phyloP scores from a whole-genome alignment of 768 basidiomycete genomes.

The Trametes coccinea region DNA sequence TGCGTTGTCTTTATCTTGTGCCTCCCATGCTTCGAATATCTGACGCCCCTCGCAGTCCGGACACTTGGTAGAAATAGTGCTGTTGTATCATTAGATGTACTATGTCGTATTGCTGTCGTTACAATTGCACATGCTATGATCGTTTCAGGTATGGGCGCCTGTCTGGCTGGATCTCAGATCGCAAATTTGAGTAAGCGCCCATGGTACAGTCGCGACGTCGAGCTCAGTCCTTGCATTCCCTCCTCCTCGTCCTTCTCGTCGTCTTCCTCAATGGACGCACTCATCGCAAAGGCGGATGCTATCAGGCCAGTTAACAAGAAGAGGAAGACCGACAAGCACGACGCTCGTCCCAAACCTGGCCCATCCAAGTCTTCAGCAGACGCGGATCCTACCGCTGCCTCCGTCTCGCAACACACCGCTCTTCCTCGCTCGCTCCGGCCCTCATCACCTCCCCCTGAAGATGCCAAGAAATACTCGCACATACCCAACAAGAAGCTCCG shows the following conservation, averaged over 20 bases:
- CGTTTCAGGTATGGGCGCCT: background rate
- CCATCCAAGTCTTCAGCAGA: conserved; percentile 14
- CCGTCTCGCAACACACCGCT: conserved; percentile 44
- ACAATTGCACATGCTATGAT: background rate
- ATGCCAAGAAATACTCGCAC: conserved; percentile 53
- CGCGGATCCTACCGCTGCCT: conserved; percentile 24
- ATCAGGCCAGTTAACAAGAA: conserved; percentile 47
- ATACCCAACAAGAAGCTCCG: conserved; percentile 77
- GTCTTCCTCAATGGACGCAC: conserved; percentile 58
- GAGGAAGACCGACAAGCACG: conserved; percentile 22
- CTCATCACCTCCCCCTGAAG: conserved; percentile 46
- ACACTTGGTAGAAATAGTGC: conserved; percentile 16
- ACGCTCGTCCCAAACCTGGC: conserved; percentile 18
- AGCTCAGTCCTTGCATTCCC: background rate
- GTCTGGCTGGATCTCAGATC: background rate
- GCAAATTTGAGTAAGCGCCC: conserved; percentile 12
- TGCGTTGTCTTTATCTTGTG: conserved; percentile 11
- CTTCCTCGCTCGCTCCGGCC: conserved; percentile 70
- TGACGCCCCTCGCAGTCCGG: background rate
- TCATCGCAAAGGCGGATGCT: conserved; percentile 70
- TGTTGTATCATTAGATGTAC: conserved; percentile 20
- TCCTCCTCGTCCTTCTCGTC: background rate
- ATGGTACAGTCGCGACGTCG: background rate
- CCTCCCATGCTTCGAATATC: too few species aligned
- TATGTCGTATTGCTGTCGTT: conserved; percentile 12